Evolutionary conservation across 129 eudicot species (phyloP).

Genomic region (Saposhnikovia divaricata): DNA sequence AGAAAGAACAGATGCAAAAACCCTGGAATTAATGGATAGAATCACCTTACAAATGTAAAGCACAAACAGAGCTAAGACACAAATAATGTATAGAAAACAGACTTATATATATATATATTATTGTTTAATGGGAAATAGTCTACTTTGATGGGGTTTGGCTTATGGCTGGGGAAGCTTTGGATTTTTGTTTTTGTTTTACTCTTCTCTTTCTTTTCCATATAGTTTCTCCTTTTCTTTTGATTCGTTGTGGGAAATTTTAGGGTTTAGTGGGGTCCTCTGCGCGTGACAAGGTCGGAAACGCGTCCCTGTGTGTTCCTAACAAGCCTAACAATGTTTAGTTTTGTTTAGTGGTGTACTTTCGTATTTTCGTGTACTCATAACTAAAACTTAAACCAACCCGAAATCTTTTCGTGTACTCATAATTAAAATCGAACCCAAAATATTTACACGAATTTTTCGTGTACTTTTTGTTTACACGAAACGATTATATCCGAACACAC

Average conservation of each 20-base stretch:
- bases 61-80: not conserved
- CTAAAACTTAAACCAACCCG: too few relatives aligned
- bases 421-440: too few relatives aligned
- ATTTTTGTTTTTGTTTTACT: not conserved
- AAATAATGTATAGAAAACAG: not conserved
- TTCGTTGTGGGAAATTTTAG: not conserved
- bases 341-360: too few relatives aligned
- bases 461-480: too few relatives aligned
- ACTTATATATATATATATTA: not conserved
- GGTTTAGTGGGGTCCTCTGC: not conserved
- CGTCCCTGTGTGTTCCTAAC: not conserved
- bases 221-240: not conserved
- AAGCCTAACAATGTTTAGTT: too few relatives aligned
- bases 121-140: not conserved
- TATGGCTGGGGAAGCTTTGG: constrained; percentile 2
- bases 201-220: not conserved
- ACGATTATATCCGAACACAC: too few relatives aligned
- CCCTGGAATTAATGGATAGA: not conserved
- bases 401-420: too few relatives aligned
- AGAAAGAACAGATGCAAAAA: constrained; percentile 12
- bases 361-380: too few relatives aligned
- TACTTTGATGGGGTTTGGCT: not conserved
- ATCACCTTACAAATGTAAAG: constrained; percentile 6
- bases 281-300: not conserved
- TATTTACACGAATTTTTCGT: too few relatives aligned